Evolutionary conservation across 345 rosid species (phyloP).

Genomic region (Gossypium herbaceum): DNA sequence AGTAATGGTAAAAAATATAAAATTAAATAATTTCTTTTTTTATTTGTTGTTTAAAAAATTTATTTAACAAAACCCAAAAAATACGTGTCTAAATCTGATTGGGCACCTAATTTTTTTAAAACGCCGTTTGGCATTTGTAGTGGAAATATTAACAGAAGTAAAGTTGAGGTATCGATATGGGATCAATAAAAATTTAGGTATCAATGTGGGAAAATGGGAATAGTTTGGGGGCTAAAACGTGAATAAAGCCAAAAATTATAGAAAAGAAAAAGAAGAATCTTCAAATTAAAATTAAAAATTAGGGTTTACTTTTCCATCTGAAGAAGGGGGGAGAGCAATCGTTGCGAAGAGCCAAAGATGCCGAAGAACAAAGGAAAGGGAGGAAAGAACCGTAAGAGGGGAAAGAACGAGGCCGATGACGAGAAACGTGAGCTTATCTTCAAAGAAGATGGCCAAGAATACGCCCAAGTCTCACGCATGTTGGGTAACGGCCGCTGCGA

Average conservation of each 20-base stretch:
- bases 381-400: slow-evolving; percentile 68
- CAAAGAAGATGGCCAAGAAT: slow-evolving; percentile 62
- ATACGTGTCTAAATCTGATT: no score
- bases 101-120: no score
- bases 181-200: no score
- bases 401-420: slow-evolving; percentile 62
- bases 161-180: no score
- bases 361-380: slow-evolving; percentile 73
- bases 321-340: background rate
- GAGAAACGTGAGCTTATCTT: slow-evolving; percentile 59
- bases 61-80: no score
- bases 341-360: slow-evolving; percentile 23
- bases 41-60: no score
- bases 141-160: no score
- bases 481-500: slow-evolving; percentile 61
- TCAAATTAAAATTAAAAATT: background rate
- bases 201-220: no score
- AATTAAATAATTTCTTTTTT: no score
- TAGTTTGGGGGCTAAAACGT: no score
- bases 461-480: slow-evolving; percentile 54
- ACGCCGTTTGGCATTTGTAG: no score
- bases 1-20: no score
- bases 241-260: background rate
- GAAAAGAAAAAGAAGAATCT: background rate
- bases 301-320: background rate